phyloP scores from a whole-genome alignment of 768 basidiomycete genomes.

The Boletus speciosus region DNA sequence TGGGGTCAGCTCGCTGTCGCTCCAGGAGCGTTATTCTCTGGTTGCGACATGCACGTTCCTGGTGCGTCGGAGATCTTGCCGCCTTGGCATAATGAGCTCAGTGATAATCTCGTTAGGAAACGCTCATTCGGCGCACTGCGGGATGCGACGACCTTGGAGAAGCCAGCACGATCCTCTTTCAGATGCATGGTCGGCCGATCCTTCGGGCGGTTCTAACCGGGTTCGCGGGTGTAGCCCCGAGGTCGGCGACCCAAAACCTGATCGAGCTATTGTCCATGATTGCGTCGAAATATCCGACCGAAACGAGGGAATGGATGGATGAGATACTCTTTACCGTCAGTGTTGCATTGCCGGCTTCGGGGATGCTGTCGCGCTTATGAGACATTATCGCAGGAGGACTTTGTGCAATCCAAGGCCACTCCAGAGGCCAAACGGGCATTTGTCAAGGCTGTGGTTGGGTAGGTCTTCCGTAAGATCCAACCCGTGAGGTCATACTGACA shows the following conservation, averaged over 20 bases:
- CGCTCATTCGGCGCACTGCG: slow-evolving; percentile 63
- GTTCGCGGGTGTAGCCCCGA: slow-evolving; percentile 80
- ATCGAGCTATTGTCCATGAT: slow-evolving; percentile 76
- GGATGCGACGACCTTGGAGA: slow-evolving; percentile 57
- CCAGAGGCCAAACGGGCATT: slow-evolving; percentile 76
- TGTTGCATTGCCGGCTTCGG: slow-evolving; percentile 3
- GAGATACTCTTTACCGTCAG: slow-evolving; percentile 66
- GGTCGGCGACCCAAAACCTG: slow-evolving; percentile 79
- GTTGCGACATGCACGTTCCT: slow-evolving; percentile 80
- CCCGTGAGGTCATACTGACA: background rate
- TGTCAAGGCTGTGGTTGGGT: slow-evolving; percentile 69
- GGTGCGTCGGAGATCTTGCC: slow-evolving; percentile 42
- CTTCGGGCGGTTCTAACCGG: slow-evolving; percentile 73
- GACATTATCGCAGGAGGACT: slow-evolving; percentile 54
- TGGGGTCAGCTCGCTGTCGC: slow-evolving; percentile 57
- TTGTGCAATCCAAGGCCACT: slow-evolving; percentile 69
- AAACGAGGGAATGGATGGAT: slow-evolving; percentile 67
- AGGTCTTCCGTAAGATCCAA: slow-evolving; percentile 15
- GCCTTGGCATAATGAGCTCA: background rate
- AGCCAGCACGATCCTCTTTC: slow-evolving; percentile 50
- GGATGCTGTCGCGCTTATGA: background rate
- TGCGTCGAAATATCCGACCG: slow-evolving; percentile 50
- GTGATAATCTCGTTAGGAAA: slow-evolving; percentile 39
- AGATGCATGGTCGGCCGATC: slow-evolving; percentile 58
- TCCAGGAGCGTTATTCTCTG: slow-evolving; percentile 84